Evolutionary conservation across 495 filamentous ascomycete genomes (phyloP).

Genomic region (Hyaloscypha finlandica): DNA sequence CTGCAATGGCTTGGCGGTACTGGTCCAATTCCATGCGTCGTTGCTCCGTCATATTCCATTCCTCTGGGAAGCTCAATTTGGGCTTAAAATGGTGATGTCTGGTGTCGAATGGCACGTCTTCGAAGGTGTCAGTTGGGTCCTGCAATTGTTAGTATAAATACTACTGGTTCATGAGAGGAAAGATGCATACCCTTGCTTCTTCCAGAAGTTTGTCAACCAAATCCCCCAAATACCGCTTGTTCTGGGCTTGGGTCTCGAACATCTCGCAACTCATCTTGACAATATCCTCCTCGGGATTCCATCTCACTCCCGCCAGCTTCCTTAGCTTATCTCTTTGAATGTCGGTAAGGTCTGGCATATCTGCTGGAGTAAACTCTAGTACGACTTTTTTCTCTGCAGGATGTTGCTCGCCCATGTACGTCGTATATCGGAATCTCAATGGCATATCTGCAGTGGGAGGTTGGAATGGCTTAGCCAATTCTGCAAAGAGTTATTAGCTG

Average conservation of each 20-base stretch:
- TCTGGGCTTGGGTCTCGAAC: conserved; percentile 85
- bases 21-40: conserved; percentile 64
- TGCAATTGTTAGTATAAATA: conserved; percentile 29
- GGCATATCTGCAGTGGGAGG: conserved; percentile 65
- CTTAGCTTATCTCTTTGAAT: conserved; percentile 76
- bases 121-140: conserved; percentile 77
- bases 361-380: conserved; percentile 75
- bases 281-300: conserved; percentile 83
- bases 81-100: conserved; percentile 77
- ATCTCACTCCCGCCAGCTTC: conserved; percentile 85
- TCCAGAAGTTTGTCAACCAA: conserved; percentile 69
- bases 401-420: conserved; percentile 91
- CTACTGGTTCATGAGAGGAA: not conserved
- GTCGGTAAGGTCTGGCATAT: conserved; percentile 65
- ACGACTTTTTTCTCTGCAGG: conserved; percentile 92
- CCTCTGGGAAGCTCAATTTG: conserved; percentile 72
- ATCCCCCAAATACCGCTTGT: conserved; percentile 91
- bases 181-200: conserved; percentile 64
- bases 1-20: conserved; percentile 49
- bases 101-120: conserved; percentile 87
- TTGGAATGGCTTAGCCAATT: conserved; percentile 78
- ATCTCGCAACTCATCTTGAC: conserved; percentile 91
- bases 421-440: conserved; percentile 95
- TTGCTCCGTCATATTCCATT: conserved; percentile 77
- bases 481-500: conserved; percentile 43